A percentile compares a stretch with the other conserved stretches of the same genome.
Conservation (phyloP, 352 stramenopile genomes). For the Globisporangium barbulae region DNA sequence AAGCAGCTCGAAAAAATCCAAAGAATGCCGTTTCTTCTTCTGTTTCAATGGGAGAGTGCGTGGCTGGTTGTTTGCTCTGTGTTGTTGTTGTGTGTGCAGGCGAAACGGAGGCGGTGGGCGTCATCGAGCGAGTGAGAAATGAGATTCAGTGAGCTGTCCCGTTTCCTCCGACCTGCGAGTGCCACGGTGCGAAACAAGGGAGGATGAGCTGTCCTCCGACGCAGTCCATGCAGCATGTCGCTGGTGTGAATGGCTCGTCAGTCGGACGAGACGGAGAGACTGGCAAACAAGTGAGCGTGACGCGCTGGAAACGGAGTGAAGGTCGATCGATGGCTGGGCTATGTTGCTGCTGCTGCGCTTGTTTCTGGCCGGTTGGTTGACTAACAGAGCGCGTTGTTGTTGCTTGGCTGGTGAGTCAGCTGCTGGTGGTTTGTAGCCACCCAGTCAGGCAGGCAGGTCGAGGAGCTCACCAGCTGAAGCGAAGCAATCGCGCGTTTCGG, state of each 20-base stretch:
- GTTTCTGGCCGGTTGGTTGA: slow-evolving; percentile 4
- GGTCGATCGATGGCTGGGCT: slow-evolving; percentile 10
- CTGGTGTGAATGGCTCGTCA: neutral
- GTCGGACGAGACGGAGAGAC: neutral
- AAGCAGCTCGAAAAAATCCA: neutral
- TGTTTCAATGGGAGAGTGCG: neutral
- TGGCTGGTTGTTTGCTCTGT: neutral
- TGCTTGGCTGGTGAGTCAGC: slow-evolving; percentile 1
- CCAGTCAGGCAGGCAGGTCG: neutral
- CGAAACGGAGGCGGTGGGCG: slow-evolving; percentile 12
- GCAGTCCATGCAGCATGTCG: neutral
- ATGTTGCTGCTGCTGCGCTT: slow-evolving; percentile 1
- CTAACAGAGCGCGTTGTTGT: neutral
- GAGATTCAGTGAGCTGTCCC: slow-evolving; percentile 4
- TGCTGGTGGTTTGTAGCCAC: neutral
- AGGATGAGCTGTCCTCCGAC: neutral
- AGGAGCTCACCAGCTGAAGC: neutral
- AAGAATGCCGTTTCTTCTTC: slow-evolving; percentile 12
- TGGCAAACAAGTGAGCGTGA: neutral
- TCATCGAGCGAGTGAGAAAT: neutral
- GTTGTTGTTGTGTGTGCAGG: neutral
- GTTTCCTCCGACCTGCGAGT: slow-evolving; percentile 2
- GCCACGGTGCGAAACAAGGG: neutral
- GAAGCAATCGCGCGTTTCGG: neutral
- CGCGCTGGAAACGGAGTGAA: slow-evolving; percentile 5